Evolutionary conservation across 225 moss, liverwort and hornwort genomes (phyloP), one percentile per base, ranked within the genome.

Genomic region (Asterella californica): DNA sequence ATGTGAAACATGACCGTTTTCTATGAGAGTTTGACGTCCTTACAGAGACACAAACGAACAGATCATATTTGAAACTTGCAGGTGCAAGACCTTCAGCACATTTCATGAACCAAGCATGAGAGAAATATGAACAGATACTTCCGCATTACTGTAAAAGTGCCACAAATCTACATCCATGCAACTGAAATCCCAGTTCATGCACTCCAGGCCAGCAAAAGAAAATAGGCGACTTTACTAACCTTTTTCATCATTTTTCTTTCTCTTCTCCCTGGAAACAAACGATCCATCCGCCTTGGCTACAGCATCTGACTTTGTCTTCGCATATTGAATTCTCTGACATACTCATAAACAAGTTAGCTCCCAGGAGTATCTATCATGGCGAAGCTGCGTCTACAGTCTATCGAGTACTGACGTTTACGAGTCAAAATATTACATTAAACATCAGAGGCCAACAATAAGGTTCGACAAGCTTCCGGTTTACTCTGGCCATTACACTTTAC

Each of bases 241-340:
- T 83, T 94, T 97, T 79, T 97, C 97, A 76, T 97, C 97, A 82
- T 93, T 94, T 75, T 97, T 97, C 83, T 97, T 97, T 83, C 97
- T 91, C 88, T 94, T 97, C 78, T 97, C 97, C 81, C 94, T 93
- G 0, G 97, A 94, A 50, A 93, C 89, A 82, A 82, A 97, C 14
- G 93, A 91, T 76, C 97, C 97, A 61, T 93, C 94, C 30, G 97
- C 94, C 87, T 97, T 97, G 0, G 97, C 87, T 64, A 97, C 91
- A 22, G 94, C 94, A 79, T 97, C 97, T 47, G 97, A 97, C 72
- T 89, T 86, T 4, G 97, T 86, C 81, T 94, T 97, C 25, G 97
- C 97, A 86, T 97, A 97, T 82, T 94, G 94, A 83, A 97, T 97
- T 90, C 89, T 94, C 97, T 94, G 90, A 70, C 52, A 78, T 42